These are phyloP conservation scores for Tanacetum coccineum DNA, from an alignment of 129 eudicot genomes.

Conservation along the genomic window DNA sequence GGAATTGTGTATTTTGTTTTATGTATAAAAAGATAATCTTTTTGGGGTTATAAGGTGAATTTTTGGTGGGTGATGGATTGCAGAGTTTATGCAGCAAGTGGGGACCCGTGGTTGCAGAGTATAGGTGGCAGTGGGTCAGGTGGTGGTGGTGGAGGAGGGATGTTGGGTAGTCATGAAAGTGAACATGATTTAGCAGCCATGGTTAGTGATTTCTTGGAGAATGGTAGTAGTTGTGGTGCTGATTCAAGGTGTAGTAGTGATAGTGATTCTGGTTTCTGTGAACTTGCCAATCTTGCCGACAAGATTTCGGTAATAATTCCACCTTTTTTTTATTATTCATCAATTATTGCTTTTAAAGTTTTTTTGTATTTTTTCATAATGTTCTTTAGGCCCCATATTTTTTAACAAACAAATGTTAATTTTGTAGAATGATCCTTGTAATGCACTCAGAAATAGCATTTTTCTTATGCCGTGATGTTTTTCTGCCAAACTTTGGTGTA, in stretches of 20 bases:
- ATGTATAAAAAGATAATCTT: background rate
- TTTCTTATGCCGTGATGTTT: background rate
- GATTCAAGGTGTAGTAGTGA: constrained; percentile 79
- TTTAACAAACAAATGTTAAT: background rate
- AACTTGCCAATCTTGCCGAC: constrained; percentile 66
- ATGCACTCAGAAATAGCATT: background rate
- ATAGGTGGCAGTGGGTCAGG: constrained; percentile 34
- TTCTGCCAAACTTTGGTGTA: constrained; percentile 1
- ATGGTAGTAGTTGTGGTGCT: constrained; percentile 64
- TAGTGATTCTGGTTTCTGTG: constrained; percentile 75
- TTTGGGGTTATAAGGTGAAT: constrained; percentile 21
- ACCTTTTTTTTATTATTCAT: background rate
- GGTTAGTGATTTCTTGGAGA: constrained; percentile 85
- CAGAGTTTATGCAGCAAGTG: constrained; percentile 41
- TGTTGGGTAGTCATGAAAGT: constrained; percentile 62
- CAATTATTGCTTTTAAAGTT: constrained; percentile 15
- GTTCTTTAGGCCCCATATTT: background rate
- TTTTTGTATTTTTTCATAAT: background rate
- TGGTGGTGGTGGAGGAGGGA: constrained; percentile 34
- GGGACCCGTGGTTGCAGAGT: constrained; percentile 52
- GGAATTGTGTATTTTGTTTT: constrained; percentile 18
- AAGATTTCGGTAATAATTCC: constrained; percentile 53
- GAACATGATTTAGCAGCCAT: constrained; percentile 83
- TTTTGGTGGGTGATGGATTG: constrained; percentile 89
- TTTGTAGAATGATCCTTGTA: background rate